A percentile compares a stretch with the other conserved stretches of the same genome.
These are phyloP conservation scores for Leishmania tropica DNA, from an alignment of 208 protist species.

Conservation along the genomic window DNA sequence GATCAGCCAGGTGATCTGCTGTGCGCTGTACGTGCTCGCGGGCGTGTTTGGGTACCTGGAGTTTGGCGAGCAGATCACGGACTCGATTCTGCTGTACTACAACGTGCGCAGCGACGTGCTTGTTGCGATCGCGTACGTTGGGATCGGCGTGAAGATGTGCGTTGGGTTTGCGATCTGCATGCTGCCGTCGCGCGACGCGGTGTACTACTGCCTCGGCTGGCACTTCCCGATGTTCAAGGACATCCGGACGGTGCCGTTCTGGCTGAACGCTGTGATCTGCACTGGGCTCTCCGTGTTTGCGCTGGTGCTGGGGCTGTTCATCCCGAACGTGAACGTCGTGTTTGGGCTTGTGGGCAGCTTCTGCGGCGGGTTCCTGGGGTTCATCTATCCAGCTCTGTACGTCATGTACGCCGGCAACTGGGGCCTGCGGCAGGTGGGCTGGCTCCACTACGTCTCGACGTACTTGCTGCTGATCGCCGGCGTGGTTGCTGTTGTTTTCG, in stretches of 20 bases:
- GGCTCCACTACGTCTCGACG: constrained; percentile 71
- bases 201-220: constrained; percentile 72
- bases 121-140: constrained; percentile 65
- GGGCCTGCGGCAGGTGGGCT: constrained; percentile 51
- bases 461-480: constrained; percentile 78
- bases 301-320: constrained; percentile 76
- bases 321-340: constrained; percentile 70
- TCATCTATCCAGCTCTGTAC: constrained; percentile 86
- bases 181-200: constrained; percentile 65
- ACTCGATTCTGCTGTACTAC: constrained; percentile 75
- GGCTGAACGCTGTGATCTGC: constrained; percentile 63
- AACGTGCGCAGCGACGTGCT: constrained; percentile 52
- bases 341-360: constrained; percentile 83
- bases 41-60: constrained; percentile 84
- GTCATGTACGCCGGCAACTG: constrained; percentile 80
- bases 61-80: constrained; percentile 55
- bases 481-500: constrained; percentile 72
- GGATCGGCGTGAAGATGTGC: constrained; percentile 76
- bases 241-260: constrained; percentile 55
- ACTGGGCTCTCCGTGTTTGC: constrained; percentile 60
- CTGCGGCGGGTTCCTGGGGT: constrained; percentile 79
- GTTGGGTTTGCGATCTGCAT: constrained; percentile 81
- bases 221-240: constrained; percentile 47
- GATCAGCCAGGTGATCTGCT: constrained; percentile 70
- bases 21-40: constrained; percentile 68